Evolutionary conservation across 805 yeast species (phyloP).

Genomic region (Kockiozyma suomiensis): DNA sequence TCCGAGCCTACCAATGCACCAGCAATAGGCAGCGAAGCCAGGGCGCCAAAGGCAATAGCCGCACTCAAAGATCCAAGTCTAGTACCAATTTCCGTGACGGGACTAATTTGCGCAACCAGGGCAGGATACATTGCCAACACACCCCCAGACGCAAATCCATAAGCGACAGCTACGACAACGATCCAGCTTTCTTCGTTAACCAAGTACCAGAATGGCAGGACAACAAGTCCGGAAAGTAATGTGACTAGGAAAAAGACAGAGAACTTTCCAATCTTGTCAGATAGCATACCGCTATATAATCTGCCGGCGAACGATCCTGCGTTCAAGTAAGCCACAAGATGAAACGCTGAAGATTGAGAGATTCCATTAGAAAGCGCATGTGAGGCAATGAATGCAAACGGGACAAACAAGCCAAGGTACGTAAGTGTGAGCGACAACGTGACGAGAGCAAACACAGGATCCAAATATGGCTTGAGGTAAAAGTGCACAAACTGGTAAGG

Average conservation of each 20-base stretch:
- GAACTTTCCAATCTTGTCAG: slow-evolving; percentile 53
- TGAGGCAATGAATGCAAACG: slow-evolving; percentile 42
- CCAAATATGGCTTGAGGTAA: slow-evolving; percentile 38
- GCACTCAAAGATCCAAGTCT: slow-evolving; percentile 65
- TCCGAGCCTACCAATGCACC: slow-evolving; percentile 36
- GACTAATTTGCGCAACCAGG: slow-evolving; percentile 39
- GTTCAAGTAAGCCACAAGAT: slow-evolving; percentile 43
- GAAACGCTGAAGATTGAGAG: slow-evolving; percentile 32
- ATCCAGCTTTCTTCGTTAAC: slow-evolving; percentile 13
- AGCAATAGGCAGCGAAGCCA: slow-evolving; percentile 42
- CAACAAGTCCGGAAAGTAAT: slow-evolving; percentile 40
- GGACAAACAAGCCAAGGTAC: slow-evolving; percentile 41
- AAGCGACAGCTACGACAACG: slow-evolving; percentile 39
- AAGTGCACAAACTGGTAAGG: slow-evolving; percentile 26
- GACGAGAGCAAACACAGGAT: slow-evolving; percentile 38
- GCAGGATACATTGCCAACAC: slow-evolving; percentile 43
- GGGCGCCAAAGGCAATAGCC: slow-evolving; percentile 55
- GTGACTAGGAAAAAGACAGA: slow-evolving; percentile 45
- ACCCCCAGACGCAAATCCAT: slow-evolving; percentile 44
- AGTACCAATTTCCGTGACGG: slow-evolving; percentile 39
- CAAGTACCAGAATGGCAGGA: slow-evolving; percentile 35
- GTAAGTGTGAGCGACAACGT: slow-evolving; percentile 38
- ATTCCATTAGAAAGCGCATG: slow-evolving; percentile 39
- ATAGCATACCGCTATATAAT: slow-evolving; percentile 51
- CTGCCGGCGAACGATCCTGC: slow-evolving; percentile 54